Evolutionary conservation across 75 land plant species (phyloP).

Genomic region (Selaginella moellendorffii): DNA sequence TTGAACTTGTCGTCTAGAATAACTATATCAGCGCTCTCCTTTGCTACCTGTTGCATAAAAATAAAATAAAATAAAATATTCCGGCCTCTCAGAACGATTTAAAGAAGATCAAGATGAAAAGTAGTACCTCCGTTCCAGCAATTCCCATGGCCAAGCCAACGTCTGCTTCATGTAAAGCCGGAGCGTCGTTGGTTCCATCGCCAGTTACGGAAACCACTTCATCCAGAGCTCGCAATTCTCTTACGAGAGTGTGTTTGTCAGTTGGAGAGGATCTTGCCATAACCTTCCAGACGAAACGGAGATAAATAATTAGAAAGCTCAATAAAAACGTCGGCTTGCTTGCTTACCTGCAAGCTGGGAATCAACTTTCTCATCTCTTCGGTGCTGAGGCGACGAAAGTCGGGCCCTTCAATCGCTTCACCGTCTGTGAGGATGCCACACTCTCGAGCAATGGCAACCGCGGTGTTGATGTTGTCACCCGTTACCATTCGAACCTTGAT

Average conservation of each 20-base stretch:
- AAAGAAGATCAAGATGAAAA: neutral
- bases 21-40: slow-evolving; percentile 96
- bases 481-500: slow-evolving; percentile 16
- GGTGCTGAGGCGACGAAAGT: neutral
- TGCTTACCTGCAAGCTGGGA: neutral
- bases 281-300: slow-evolving; percentile 66
- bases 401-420: slow-evolving; percentile 2
- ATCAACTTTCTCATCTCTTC: neutral
- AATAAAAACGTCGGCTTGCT: too few relatives aligned
- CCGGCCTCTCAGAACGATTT: too few relatives aligned
- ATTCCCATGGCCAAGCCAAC: slow-evolving; percentile 99
- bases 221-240: slow-evolving; percentile 42
- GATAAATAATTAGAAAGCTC: too few relatives aligned
- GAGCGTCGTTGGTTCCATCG: slow-evolving; percentile 99
- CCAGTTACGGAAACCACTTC: slow-evolving; percentile 98
- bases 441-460: slow-evolving; percentile 14
- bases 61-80: neutral
- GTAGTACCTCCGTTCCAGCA: slow-evolving; percentile 88
- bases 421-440: slow-evolving; percentile 11
- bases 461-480: slow-evolving; percentile 14
- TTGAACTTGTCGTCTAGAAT: slow-evolving; percentile 91
- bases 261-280: slow-evolving; percentile 96
- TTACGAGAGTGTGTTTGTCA: slow-evolving; percentile 86
- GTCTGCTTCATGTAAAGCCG: slow-evolving; percentile 97
- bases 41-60: slow-evolving; percentile 59